Base-by-base conservation (phyloP, 257 asterid species). In the Buddleja alternifolia region DNA sequence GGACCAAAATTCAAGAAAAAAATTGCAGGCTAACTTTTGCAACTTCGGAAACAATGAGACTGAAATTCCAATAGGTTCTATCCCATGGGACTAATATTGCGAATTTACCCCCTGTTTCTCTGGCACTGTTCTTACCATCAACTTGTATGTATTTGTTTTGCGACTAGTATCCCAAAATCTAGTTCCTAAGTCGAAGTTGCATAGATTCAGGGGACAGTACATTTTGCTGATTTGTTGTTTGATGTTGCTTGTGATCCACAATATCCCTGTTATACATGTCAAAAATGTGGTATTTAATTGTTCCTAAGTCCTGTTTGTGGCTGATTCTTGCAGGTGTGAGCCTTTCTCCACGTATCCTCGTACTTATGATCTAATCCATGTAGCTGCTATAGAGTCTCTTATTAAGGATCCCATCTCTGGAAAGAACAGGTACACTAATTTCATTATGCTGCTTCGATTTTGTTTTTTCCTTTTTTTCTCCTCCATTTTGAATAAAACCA, bases 341-440 rank as follows among this genome's bases (percentile, higher is more conserved):
- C 99, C 99, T 74, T 94, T 94, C 81, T 94, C 99, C 25, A 94
- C 96, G 2, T 91, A 94, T 77, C 99, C 99, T 71, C 93, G 97
- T 76, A 84, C 96, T 23, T 94, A 94, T 70, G 99, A 94, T 79
- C 83, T 94, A 63, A 91, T 94, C 73, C 99, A 94, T 44, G 97
- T 87, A 34, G 85, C 78, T 55, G 77, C 89, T 57, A 81, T 94
- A 42, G 97, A 83, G 63, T 89, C 97, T 67, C 96, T 94, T 63
- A 69, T 84, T 20, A 83, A 74, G 74, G 95, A 87, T 69, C 83
- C 90, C 4, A 46, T 25, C 55, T 83, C 97, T 47, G 94, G 95
- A 74, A 82, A 81, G 80, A 80, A 36, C 86, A 87, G 98, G 99
- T 94, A 82, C 10, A 17, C 57, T 60, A 5, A 16, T 29, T 51